Base-by-base conservation (phyloP, 306 rosid species). In the Potentilla sterilis region DNA sequence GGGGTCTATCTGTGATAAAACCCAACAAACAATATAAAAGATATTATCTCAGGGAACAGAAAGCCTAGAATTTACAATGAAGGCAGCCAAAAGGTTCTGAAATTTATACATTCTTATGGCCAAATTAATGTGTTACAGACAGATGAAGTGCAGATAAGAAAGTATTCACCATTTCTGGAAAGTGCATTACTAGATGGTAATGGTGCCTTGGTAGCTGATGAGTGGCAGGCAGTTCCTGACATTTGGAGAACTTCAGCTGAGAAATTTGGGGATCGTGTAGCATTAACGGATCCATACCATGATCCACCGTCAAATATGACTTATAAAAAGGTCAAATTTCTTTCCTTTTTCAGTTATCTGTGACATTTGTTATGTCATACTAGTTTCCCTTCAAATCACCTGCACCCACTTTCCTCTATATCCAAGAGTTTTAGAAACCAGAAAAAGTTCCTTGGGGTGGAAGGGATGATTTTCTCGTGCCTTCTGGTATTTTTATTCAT, bases 151-250 rank as follows among this genome's bases (percentile, higher is more conserved):
- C 83, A 78, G 82, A 79, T 85, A 78, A 87, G 98, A 83, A 95
- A 69, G 86, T 92, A 81, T 78, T 86, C 95, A n/a, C 98, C 97
- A 19, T 73, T 88, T 78, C 87, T 92, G 28, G 97, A 92, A 87
- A 87, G 92, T 75, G 89, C 87, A 21, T 78, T 84, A 18, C 84
- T 84, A 74, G 72, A 81, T 28, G 77, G 73, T 70, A 81, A 75
- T 78, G 90, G 79, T 54, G 66, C 40, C 68, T 65, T 54, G 73
- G 86, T 85, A 7, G 78, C 86, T 14, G 90, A 80, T 61, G 95
- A 90, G 78, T 95, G 97, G 98, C 85, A 84, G 80, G 85, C 97
- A 19, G 96, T 95, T 83, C 97, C 98, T 67, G 98, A 95, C 84
- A 90, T 95, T 76, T 95, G 98, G 97, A 89, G 92, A 86, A 80